A percentile compares a stretch with the other conserved stretches of the same genome.
phyloP scores from a whole-genome alignment of 2,329 filamentous ascomycete species.

The Penicillium sp. region DNA sequence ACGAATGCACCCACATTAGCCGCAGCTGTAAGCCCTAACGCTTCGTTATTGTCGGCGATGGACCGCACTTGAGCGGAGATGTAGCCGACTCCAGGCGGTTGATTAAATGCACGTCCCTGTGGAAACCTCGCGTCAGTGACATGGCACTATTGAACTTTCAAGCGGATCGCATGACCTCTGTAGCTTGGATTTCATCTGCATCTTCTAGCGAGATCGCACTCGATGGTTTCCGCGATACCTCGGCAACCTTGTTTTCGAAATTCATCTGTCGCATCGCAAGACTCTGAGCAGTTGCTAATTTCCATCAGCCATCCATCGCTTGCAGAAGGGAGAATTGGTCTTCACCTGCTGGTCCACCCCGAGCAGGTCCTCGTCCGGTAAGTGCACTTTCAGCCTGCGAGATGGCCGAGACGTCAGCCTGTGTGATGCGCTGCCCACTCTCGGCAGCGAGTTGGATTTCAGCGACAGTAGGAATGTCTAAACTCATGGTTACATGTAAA shows the following conservation, averaged over 20 bases:
- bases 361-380: constrained; percentile 31
- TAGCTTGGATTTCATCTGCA: constrained; percentile 33
- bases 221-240: constrained; percentile 33
- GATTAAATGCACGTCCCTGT: constrained; percentile 37
- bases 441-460: constrained; percentile 35
- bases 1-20: constrained; percentile 28
- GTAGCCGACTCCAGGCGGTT: constrained; percentile 31
- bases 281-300: constrained; percentile 34
- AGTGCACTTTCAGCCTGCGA: constrained; percentile 34
- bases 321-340: neutral
- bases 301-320: neutral
- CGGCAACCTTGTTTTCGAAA: constrained; percentile 34
- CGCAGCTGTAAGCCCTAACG: constrained; percentile 24
- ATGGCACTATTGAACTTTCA: neutral
- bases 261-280: constrained; percentile 36
- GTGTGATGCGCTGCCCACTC: constrained; percentile 34
- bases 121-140: neutral
- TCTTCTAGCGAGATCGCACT: constrained; percentile 35
- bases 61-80: constrained; percentile 34
- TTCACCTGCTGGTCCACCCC: constrained; percentile 35
- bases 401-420: constrained; percentile 34
- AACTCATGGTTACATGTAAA: constrained; percentile 11
- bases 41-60: constrained; percentile 37
- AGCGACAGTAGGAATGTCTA: constrained; percentile 30
- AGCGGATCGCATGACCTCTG: constrained; percentile 24